Evolutionary conservation across 2,329 filamentous ascomycete species (phyloP).

Genomic region (Lasiodiplodia citricola): DNA sequence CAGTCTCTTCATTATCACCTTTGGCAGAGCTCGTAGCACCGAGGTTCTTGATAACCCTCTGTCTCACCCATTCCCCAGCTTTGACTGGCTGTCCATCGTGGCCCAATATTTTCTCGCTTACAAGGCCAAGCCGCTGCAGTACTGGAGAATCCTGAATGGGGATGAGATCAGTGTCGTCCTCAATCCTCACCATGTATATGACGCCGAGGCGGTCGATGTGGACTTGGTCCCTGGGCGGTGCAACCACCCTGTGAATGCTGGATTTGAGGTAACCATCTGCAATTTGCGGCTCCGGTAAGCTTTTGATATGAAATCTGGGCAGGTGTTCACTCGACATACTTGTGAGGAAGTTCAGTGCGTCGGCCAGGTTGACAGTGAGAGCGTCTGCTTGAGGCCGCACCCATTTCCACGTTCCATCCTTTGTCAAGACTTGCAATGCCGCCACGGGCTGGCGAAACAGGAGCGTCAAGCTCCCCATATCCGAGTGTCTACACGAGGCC

Average conservation of each 20-base stretch:
- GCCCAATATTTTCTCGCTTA: background rate
- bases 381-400: conserved; percentile 35
- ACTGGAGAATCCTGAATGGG: conserved; percentile 43
- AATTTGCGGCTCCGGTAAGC: background rate
- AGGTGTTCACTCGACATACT: background rate
- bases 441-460: conserved; percentile 50
- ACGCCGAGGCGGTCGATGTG: conserved; percentile 46
- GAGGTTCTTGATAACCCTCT: background rate
- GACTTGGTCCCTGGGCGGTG: conserved; percentile 44
- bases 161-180: conserved; percentile 44
- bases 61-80: background rate
- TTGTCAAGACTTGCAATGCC: conserved; percentile 44
- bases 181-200: conserved; percentile 49
- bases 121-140: conserved; percentile 37
- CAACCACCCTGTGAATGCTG: conserved; percentile 40
- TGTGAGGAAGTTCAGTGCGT: background rate
- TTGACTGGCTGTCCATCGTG: background rate
- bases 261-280: conserved; percentile 37
- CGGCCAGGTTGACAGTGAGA: conserved; percentile 36
- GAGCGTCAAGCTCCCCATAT: conserved; percentile 49
- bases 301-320: background rate
- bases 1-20: background rate
- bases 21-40: background rate
- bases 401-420: conserved; percentile 34
- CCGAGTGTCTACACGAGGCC: conserved; percentile 43